Evolutionary conservation across 257 asterid species (phyloP).

Genomic region (Solanum lycopersicoides): DNA sequence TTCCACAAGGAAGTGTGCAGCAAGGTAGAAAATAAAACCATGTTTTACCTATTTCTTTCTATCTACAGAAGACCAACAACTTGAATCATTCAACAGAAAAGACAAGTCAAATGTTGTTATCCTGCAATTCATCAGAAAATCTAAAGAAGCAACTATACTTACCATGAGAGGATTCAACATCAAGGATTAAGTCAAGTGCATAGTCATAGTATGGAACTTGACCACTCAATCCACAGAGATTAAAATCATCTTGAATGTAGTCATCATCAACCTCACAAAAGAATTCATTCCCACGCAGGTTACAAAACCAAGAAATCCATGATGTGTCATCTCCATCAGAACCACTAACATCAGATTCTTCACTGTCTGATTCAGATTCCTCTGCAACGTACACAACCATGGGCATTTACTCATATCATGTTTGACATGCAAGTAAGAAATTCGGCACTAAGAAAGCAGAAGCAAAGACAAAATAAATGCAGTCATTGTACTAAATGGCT

Average conservation of each 20-base stretch:
- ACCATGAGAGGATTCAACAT: slow-evolving; percentile 96
- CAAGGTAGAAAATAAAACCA: background rate
- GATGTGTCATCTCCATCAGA: slow-evolving; percentile 98
- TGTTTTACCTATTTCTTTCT: background rate
- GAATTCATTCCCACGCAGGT: slow-evolving; percentile 91
- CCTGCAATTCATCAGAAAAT: background rate
- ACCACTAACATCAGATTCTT: slow-evolving; percentile 88
- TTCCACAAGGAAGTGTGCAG: background rate
- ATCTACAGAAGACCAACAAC: background rate
- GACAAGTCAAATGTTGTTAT: background rate
- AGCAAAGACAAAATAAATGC: background rate
- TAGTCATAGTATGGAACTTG: slow-evolving; percentile 96
- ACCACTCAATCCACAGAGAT: slow-evolving; percentile 91
- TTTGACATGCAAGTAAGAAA: background rate
- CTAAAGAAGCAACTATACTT: slow-evolving; percentile 11
- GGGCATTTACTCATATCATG: background rate
- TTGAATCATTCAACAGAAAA: background rate
- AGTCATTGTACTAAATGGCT: background rate
- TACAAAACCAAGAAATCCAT: slow-evolving; percentile 99
- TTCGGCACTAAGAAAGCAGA: background rate
- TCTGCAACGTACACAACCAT: slow-evolving; percentile 33
- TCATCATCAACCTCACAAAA: slow-evolving; percentile 97
- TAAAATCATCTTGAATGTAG: slow-evolving; percentile 93
- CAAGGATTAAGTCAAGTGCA: slow-evolving; percentile 92
- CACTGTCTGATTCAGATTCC: slow-evolving; percentile 92